Conservation (phyloP, 2,329 filamentous ascomycete genomes). For the Blumeriella jaapii region DNA sequence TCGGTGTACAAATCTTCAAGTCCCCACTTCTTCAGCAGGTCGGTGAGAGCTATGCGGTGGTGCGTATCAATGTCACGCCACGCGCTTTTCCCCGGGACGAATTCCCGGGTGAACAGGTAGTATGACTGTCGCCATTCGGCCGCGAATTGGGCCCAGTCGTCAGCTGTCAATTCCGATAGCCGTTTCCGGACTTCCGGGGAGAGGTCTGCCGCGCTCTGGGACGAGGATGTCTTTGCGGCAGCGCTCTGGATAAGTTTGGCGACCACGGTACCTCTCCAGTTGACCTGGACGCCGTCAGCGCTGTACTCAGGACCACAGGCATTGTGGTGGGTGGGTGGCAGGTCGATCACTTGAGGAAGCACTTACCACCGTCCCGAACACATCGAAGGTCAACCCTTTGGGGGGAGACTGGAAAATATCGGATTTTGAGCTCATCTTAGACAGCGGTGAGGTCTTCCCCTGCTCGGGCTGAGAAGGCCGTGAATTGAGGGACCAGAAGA, state of each 20-base stretch:
- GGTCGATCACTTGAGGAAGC: neutral
- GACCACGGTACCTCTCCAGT: conserved; percentile 62
- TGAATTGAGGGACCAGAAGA: too few relatives aligned
- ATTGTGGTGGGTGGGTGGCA: neutral
- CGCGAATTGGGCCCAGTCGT: conserved; percentile 54
- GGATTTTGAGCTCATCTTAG: conserved; percentile 9
- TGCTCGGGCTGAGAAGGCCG: too few relatives aligned
- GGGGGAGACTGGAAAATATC: conserved; percentile 19
- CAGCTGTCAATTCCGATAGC: conserved; percentile 37
- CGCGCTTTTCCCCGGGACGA: conserved; percentile 34
- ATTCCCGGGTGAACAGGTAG: conserved; percentile 42
- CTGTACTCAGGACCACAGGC: neutral
- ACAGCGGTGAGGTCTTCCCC: too few relatives aligned
- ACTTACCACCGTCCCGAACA: conserved; percentile 61
- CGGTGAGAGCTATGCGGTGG: conserved; percentile 49
- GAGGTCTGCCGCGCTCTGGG: conserved; percentile 34
- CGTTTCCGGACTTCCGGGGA: conserved; percentile 35
- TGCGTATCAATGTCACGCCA: conserved; percentile 67
- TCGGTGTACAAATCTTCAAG: conserved; percentile 50
- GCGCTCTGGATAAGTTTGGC: conserved; percentile 43
- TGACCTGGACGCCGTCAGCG: conserved; percentile 34
- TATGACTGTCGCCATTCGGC: conserved; percentile 61
- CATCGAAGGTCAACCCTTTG: conserved; percentile 59
- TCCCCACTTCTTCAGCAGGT: conserved; percentile 43
- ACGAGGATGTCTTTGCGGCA: conserved; percentile 36